These are phyloP conservation scores for Wickerhamomyces canadensis DNA, from an alignment of 805 yeast species.

Conservation along the genomic window DNA sequence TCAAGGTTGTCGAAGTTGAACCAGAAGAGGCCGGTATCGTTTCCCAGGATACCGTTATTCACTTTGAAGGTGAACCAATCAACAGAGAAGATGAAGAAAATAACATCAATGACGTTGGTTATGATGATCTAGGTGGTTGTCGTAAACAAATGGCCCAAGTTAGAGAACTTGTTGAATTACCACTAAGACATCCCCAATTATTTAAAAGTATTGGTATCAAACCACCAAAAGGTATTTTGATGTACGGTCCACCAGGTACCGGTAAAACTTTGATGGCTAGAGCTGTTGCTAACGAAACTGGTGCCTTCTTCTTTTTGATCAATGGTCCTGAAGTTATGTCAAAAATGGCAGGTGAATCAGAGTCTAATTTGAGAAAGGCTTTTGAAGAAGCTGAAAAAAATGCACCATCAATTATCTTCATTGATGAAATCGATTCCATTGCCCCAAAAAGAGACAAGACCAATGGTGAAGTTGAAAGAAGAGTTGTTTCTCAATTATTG, in stretches of 20 bases:
- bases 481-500: conserved; percentile 96
- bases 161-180: conserved; percentile 96
- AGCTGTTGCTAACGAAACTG: conserved; percentile 99
- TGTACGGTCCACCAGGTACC: conserved; percentile 99
- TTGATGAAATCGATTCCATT: conserved; percentile 97
- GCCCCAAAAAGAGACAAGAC: conserved; percentile 99
- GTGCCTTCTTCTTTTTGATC: conserved; percentile 96
- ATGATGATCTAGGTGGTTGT: conserved; percentile 98
- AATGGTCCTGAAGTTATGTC: conserved; percentile 99
- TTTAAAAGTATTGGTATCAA: conserved; percentile 98
- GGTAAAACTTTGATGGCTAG: conserved; percentile 99
- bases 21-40: conserved; percentile 97
- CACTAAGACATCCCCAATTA: conserved; percentile 96
- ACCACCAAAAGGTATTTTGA: conserved; percentile 96
- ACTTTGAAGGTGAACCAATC: conserved; percentile 98
- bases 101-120: conserved; percentile 94
- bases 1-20: conserved; percentile 96
- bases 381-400: conserved; percentile 99
- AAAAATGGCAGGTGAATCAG: conserved; percentile 99
- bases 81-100: conserved; percentile 97
- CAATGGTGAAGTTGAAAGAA: conserved; percentile 98
- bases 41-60: conserved; percentile 96
- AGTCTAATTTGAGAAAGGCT: conserved; percentile 93
- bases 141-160: conserved; percentile 99
- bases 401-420: conserved; percentile 95